Base-by-base conservation (phyloP, 176 grass and related monocot species). In the Carex kokanica region DNA sequence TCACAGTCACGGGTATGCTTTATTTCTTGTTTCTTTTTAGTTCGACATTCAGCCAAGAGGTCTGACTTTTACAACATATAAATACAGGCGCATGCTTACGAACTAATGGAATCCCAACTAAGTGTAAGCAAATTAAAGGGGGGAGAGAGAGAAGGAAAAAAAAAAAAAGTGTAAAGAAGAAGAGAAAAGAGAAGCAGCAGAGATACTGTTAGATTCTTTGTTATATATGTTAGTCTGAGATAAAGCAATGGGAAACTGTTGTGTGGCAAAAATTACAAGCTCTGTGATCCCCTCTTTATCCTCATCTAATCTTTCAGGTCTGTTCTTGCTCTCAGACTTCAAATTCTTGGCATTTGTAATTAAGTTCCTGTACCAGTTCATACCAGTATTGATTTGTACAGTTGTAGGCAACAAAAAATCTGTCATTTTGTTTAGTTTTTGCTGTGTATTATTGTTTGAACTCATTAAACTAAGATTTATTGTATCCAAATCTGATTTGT, bases 201-300 rank as follows among this genome's bases (percentile, higher is more conserved):
- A 75, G 21, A 41, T n/a, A 17, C 5, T 47, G 12, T 49, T 75
- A 27, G 45, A 53, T 75, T 53, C 71, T 16, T 53, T 75, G 71
- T 53, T 13, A 27, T 75, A 75, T 75, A 52, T 27, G 11, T 15
- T 3, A 74, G 29, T 53, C 41, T 75, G 41, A 53, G 72, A 77
- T 31, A 3, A 77, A 27, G 38, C 17, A 43, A 81, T 81, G 78
- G 78, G 78, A n/a, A 81, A 81, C 59, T 81, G 78, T 45, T 81
- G 36, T 81, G 78, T 61, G 45, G 11, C 57, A 0, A 81, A 38
- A 47, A 63, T 32, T 63, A 43, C 36, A 13, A 15, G 36, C 20
- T 25, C 78, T 16, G 34, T 47, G 56, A 23, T 17, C 4, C 78
- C 78, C 14, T 81, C 78, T 45, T 45, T 43, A 21, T 61, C 38